Conservation (phyloP, 1,139 yeast genomes). For the Blastobotrys petasosporus region DNA sequence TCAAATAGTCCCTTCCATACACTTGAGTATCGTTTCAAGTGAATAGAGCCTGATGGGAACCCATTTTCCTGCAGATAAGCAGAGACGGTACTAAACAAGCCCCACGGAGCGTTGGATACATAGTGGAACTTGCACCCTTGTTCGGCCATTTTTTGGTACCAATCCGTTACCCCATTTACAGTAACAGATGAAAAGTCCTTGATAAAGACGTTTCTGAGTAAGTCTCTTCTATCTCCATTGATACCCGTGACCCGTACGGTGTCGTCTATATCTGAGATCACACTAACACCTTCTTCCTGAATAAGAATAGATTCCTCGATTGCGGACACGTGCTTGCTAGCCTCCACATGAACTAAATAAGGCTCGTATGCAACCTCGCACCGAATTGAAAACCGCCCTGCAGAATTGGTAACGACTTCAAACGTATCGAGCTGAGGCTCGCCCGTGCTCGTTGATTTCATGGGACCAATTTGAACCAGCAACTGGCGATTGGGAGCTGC, state of each 20-base stretch:
- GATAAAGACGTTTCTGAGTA: constrained; percentile 70
- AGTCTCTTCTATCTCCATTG: constrained; percentile 74
- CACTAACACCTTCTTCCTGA: constrained; percentile 50
- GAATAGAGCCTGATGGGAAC: constrained; percentile 73
- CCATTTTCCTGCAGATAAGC: constrained; percentile 51
- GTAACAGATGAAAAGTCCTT: constrained; percentile 59
- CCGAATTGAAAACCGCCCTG: constrained; percentile 36
- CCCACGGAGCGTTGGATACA: constrained; percentile 96
- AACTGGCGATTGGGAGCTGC: constrained; percentile 24
- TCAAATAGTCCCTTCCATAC: constrained; percentile 77
- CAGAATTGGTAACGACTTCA: constrained; percentile 25
- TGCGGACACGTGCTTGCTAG: constrained; percentile 18
- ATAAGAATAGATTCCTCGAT: constrained; percentile 18
- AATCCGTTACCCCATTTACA: constrained; percentile 65
- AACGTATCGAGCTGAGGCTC: constrained; percentile 7
- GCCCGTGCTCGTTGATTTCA: constrained; percentile 6
- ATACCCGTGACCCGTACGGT: constrained; percentile 90
- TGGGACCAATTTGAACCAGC: constrained; percentile 16
- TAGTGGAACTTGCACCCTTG: constrained; percentile 65
- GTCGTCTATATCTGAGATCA: constrained; percentile 92
- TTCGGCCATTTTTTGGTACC: constrained; percentile 48
- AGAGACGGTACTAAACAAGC: constrained; percentile 59
- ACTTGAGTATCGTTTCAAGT: constrained; percentile 80
- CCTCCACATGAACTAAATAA: constrained; percentile 21
- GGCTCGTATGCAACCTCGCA: constrained; percentile 28